A percentile compares a stretch with the other conserved stretches of the same genome.
phyloP scores from a whole-genome alignment of 805 yeast species.

The Kodamaea hsintzibuensis region DNA sequence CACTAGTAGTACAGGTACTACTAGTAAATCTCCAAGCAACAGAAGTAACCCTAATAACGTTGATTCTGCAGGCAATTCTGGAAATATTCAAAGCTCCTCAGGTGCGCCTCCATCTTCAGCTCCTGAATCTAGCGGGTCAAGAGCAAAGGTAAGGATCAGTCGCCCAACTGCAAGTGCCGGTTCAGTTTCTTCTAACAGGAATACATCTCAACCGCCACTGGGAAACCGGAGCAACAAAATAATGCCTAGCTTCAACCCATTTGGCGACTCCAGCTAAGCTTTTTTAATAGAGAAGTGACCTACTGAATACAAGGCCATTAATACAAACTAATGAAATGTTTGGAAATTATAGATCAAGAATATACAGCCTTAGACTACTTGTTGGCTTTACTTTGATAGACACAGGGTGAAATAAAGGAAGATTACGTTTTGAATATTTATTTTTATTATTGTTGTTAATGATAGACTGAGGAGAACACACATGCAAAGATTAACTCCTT shows the following conservation, averaged over 20 bases:
- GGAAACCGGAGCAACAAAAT: conserved; percentile 17
- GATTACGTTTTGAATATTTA: neutral
- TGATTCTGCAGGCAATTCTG: neutral
- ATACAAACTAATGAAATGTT: neutral
- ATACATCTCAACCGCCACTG: neutral
- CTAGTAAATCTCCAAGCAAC: neutral
- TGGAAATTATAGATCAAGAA: neutral
- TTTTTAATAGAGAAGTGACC: conserved; percentile 1
- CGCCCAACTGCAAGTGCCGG: conserved; percentile 5
- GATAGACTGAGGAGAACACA: conserved; percentile 8
- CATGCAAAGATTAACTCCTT: neutral
- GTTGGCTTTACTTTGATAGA: conserved; percentile 2
- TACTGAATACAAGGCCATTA: neutral
- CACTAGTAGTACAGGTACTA: conserved; percentile 10
- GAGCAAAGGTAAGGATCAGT: conserved; percentile 3
- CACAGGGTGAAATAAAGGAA: neutral
- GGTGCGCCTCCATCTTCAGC: neutral
- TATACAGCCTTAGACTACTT: neutral
- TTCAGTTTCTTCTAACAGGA: conserved; percentile 4
- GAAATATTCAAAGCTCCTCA: neutral
- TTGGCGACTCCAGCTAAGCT: conserved; percentile 18
- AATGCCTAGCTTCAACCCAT: conserved; percentile 27
- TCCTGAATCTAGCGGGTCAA: neutral
- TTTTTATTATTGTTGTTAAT: conserved; percentile 2
- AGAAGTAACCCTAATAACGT: no score